Base-by-base conservation (phyloP, 257 asterid species). In the Primulina eburnea region DNA sequence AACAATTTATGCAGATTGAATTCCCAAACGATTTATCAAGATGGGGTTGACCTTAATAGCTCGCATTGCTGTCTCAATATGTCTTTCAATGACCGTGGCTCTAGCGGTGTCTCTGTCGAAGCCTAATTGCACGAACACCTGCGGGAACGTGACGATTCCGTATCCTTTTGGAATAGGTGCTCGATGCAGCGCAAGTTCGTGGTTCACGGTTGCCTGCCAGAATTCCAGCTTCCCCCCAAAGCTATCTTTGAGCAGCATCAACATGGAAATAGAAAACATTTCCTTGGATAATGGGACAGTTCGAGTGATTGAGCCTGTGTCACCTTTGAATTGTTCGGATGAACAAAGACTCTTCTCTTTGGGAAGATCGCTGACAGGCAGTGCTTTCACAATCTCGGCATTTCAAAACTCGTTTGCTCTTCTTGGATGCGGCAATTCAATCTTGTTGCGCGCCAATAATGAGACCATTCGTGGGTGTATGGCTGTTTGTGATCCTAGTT, bases 161-260 rank as follows among this genome's bases (percentile, higher is more conserved):
- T 83, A 73, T 55, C 88, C 88, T 55, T 83, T 83, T 7, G 88
- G 88, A 1, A 73, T 80, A 1, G 83, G 80, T 57, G 7, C 71
- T 1, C 2, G 8, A 1, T 83, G 88, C 70, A 64, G 77, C 34
- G 61, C 29, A 2, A 79, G 76, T 60, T 50, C 88, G 16, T 67
- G 75, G 0, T 83, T 77, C 69, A 7, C 40, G 6, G 59, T 82
- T 18, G 64, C 21, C 40, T 83, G 87, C 64, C 68, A 50, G 7
- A 56, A 71, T 17, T 35, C 72, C 50, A 64, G 76, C 5, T 32
- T 28, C 34, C 47, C 72, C 26, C 77, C 81, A 32, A 73, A 3
- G n/a, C 78, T 72, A 5, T 26, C 55, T 73, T 29, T 83, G 33
- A 76, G 62, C 60, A 76, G 73, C 73, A 68, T 82, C 76, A 56